phyloP scores from a whole-genome alignment of 352 stramenopile genomes.

The Pythium utonaiense region DNA sequence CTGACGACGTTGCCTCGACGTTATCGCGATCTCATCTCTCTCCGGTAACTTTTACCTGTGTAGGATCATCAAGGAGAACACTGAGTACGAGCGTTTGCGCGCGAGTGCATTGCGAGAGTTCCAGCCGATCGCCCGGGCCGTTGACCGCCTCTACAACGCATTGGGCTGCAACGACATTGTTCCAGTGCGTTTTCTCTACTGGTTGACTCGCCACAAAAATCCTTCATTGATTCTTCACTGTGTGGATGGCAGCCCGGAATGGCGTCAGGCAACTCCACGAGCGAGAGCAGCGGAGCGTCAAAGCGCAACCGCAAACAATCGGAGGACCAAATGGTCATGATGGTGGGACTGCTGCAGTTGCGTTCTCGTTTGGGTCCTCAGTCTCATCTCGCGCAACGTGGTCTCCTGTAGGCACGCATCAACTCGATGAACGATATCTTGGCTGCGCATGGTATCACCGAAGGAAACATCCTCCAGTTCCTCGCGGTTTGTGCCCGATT shows the following conservation, averaged over 20 bases:
- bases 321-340: constrained; percentile 72
- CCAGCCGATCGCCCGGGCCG: constrained; percentile 60
- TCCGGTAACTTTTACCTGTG: background rate
- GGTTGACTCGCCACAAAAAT: no score
- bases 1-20: background rate
- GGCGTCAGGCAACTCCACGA: constrained; percentile 23
- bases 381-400: background rate
- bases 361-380: background rate
- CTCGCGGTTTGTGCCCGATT: constrained; percentile 36
- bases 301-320: constrained; percentile 61
- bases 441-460: constrained; percentile 69
- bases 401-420: constrained; percentile 50
- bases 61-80: constrained; percentile 77
- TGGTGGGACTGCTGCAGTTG: constrained; percentile 25
- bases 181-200: constrained; percentile 28
- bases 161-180: constrained; percentile 81
- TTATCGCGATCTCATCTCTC: background rate
- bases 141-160: constrained; percentile 75
- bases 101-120: constrained; percentile 61
- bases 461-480: constrained; percentile 83
- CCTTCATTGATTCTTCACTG: no score
- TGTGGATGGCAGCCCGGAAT: constrained; percentile 15
- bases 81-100: constrained; percentile 64
- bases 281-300: constrained; percentile 26
- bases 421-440: constrained; percentile 86